Evolutionary conservation across 148 eudicot species (phyloP), one percentile per base, ranked within the genome.

Genomic region (Rhododendron henanense): DNA sequence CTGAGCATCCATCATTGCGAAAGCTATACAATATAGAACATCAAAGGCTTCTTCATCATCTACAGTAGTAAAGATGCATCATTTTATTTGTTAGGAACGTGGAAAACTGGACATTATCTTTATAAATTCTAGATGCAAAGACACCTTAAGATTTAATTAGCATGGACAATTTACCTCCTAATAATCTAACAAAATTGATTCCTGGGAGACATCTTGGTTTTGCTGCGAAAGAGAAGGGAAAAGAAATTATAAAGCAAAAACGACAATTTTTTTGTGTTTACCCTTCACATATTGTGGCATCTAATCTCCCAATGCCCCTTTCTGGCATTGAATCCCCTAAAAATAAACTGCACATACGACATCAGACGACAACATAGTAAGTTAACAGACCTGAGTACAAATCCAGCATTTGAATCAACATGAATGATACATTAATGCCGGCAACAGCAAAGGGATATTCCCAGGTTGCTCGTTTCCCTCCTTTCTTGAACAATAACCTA

Each of bases 401-500:
- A 83, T 97, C 99, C 82, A 97, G 85, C 98, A 97, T 93, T 89
- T 95, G 98, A 84, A 91, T 93, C 86, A 97, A 88, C 98, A 94
- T 97, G 88, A 91, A 97, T 50, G 99, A 85, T 28, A 97, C 65
- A 81, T 97, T 97, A 79, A 97, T 93, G 79, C 99, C 99, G 75
- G 99, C 99, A 71, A 92, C 96, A 88, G 98, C 99, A 84, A 97
- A 97, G 23, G 99, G 99, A 85, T 97, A 97, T 86, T 97, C 99
- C 98, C 99, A 97, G 5, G 71, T 76, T 23, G 98, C 95, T 81
- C 99, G 90, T 28, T 88, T 80, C 69, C 98, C 99, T 57, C 88
- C 93, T 91, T 93, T 87, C 91, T 97, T 97, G 87, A 90, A 87
- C 87, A 97, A 88, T 87, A 97, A 91, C 90, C 95, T 94, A 84